Conservation (phyloP, 768 basidiomycete genomes). For the Rhizopogon roseolus region DNA sequence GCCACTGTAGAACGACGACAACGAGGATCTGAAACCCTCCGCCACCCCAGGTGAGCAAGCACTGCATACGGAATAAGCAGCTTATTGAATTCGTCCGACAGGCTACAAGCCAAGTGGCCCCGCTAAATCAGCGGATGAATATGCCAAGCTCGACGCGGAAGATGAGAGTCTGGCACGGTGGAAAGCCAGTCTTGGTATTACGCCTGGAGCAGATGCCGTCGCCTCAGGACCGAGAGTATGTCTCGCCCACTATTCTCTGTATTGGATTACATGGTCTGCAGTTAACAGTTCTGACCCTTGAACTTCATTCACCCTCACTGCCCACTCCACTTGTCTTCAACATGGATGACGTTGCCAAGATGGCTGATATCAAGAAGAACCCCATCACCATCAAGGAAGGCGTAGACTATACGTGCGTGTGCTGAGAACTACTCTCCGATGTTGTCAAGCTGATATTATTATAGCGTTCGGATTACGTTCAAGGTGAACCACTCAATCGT, state of each 20-base stretch:
- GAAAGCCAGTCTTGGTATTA: conserved; percentile 92
- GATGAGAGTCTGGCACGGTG: conserved; percentile 94
- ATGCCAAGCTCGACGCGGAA: conserved; percentile 78
- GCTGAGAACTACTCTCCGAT: background rate
- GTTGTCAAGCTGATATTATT: conserved; percentile 4
- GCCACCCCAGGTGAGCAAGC: conserved; percentile 55
- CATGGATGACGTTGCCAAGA: conserved; percentile 40
- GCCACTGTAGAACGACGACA: conserved; percentile 48
- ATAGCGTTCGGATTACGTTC: conserved; percentile 76
- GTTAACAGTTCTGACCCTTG: conserved; percentile 72
- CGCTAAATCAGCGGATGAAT: conserved; percentile 74
- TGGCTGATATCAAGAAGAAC: conserved; percentile 67
- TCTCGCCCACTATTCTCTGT: conserved; percentile 13
- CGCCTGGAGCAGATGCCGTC: conserved; percentile 39
- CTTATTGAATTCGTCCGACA: conserved; percentile 23
- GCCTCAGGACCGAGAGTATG: conserved; percentile 63
- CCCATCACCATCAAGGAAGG: conserved; percentile 80
- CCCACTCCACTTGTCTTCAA: conserved; percentile 56
- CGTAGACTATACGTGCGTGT: conserved; percentile 76
- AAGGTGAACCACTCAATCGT: conserved; percentile 89
- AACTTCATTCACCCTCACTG: conserved; percentile 74
- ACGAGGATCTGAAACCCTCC: conserved; percentile 65
- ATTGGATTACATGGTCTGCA: conserved; percentile 26
- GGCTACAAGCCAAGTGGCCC: conserved; percentile 67
- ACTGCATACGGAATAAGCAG: conserved; percentile 2